phyloP scores from a whole-genome alignment of 2,329 filamentous ascomycete species.

The Neoarthrinium moseri region DNA sequence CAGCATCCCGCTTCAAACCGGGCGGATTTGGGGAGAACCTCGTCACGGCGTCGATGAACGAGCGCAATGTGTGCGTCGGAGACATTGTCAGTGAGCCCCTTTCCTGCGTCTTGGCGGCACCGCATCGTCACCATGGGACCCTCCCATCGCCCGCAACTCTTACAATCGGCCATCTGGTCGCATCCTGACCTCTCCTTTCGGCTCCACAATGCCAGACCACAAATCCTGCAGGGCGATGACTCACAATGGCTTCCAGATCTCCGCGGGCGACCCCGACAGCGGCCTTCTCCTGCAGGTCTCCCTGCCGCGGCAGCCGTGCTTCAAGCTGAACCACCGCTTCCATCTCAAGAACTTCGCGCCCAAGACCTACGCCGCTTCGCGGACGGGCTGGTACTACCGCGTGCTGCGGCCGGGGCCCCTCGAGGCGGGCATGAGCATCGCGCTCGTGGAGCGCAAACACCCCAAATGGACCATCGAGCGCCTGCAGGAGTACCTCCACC shows the following conservation, averaged over 20 bases:
- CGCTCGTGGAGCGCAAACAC: constrained; percentile 51
- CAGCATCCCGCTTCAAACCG: constrained; percentile 48
- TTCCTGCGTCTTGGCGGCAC: background rate
- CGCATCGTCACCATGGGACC: background rate
- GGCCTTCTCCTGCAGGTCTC: constrained; percentile 56
- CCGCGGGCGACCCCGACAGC: constrained; percentile 28
- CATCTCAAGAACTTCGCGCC: constrained; percentile 61
- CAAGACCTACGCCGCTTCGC: constrained; percentile 51
- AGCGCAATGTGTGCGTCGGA: constrained; percentile 65
- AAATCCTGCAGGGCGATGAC: too few relatives aligned
- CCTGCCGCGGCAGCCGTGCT: constrained; percentile 64
- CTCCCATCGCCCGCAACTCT: background rate
- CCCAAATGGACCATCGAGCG: constrained; percentile 63
- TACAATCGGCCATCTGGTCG: too few relatives aligned
- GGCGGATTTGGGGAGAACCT: constrained; percentile 68
- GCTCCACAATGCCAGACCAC: too few relatives aligned
- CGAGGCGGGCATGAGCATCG: constrained; percentile 54
- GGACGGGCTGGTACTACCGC: constrained; percentile 67
- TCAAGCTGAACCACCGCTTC: constrained; percentile 69
- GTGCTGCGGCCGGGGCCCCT: constrained; percentile 56
- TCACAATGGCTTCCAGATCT: constrained; percentile 6
- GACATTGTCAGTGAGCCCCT: constrained; percentile 52
- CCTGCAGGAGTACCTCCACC: constrained; percentile 62
- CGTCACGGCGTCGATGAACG: constrained; percentile 56
- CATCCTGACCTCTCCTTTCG: too few relatives aligned